Evolutionary conservation across 1,284 basidiomycete genomes (phyloP), one percentile per base, ranked within the genome.

Genomic region (Earliella scabrosa): DNA sequence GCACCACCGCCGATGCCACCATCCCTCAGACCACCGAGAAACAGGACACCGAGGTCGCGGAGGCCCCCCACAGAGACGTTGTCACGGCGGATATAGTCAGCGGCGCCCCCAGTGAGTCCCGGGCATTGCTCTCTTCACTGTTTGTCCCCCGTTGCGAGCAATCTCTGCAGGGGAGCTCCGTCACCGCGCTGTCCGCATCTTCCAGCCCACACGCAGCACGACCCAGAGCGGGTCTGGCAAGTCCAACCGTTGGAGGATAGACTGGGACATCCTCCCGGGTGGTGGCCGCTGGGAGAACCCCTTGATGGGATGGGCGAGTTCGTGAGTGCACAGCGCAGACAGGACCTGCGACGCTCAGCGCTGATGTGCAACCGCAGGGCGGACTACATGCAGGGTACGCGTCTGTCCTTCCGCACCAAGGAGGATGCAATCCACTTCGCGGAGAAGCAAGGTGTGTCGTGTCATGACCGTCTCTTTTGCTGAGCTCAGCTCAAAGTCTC

Each of bases 251-350:
- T 99, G 97, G 97, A 82, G 94, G 63, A 87, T 99, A 68, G 97
- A 99, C 75, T 99, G 90, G 80, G 97, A 99, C 68, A 89, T 89
- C 56, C 78, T 98, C 18, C 87, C 87, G 63, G 94, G 95, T 40
- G 88, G 84, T 31, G 95, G 92, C 13, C 83, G 97, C 58, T 99
- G 97, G 97, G 95, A 98, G 82, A 98, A 98, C 72, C 94, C 95
- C n/a, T 75, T 99, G 66, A 99, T 99, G 93, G 97, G 97, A 53
- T 99, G 87, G 85, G 95, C 95, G 1, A 92, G 88, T 75, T 92
- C 89, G 92, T 94, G 70, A 75, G 89, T 81, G 5, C 43, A 26
- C 31, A 50, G 16, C 56, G 41, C n/a, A n/a, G 2, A 16, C 29
- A 2, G n/a, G 13, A 20, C 29, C 16, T n/a, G 7, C 21, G 14